phyloP scores from a whole-genome alignment of 306 rosid species.

The Biancaea sappan region DNA sequence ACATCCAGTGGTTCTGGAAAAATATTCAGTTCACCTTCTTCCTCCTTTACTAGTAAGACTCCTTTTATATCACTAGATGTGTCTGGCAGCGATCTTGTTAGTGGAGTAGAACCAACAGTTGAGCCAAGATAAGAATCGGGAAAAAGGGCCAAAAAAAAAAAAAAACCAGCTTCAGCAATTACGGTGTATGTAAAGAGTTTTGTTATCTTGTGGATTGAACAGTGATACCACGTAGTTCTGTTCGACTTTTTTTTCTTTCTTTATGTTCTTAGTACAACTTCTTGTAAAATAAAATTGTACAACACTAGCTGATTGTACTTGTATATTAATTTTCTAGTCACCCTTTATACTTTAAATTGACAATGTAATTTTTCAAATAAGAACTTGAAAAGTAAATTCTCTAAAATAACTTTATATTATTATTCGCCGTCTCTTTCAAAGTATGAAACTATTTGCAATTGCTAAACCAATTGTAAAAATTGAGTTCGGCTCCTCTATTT shows the following conservation, averaged over 20 bases:
- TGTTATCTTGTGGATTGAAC: constrained; percentile 17
- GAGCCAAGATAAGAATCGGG: constrained; percentile 68
- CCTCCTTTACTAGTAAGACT: constrained; percentile 62
- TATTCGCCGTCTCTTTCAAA: too few species aligned
- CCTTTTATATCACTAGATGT: constrained; percentile 62
- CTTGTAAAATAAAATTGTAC: too few species aligned
- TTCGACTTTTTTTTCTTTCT: constrained; percentile 30
- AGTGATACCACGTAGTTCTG: constrained; percentile 1
- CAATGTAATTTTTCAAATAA: too few species aligned
- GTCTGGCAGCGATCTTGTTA: constrained; percentile 83
- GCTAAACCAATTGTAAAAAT: too few species aligned
- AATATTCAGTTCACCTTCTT: constrained; percentile 42
- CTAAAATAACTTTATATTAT: too few species aligned
- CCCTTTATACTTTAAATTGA: too few species aligned
- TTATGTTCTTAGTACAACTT: constrained; percentile 27
- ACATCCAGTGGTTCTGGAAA: constrained; percentile 45
- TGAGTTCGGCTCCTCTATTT: too few species aligned
- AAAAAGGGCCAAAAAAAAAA: too few species aligned
- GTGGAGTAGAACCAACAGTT: constrained; percentile 79
- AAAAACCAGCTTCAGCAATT: background rate
- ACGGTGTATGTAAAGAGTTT: background rate
- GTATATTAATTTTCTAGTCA: too few species aligned
- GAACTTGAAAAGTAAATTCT: too few species aligned
- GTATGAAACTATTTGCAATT: too few species aligned
- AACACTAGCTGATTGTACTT: too few species aligned